These are phyloP conservation scores for Ajuga reptans DNA, from an alignment of 305 asterid species.

Conservation along the genomic window DNA sequence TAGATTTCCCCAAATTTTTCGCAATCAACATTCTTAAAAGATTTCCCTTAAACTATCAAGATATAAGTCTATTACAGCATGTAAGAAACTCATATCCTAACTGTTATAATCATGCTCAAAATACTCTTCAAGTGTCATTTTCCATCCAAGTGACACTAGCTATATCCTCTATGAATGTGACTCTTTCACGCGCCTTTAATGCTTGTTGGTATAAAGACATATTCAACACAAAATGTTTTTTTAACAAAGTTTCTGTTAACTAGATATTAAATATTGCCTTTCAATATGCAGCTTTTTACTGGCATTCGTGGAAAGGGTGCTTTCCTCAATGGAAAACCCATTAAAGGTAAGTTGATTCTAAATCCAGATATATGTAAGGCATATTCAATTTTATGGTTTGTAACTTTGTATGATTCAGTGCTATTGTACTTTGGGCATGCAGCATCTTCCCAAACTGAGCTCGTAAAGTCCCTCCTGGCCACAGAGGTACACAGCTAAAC, in stretches of 20 bases:
- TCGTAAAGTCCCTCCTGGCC: slow-evolving; percentile 41
- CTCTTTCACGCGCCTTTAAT: neutral
- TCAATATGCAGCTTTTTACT: slow-evolving; percentile 60
- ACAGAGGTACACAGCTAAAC: slow-evolving; percentile 60
- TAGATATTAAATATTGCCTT: slow-evolving; percentile 12
- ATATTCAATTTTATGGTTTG: neutral
- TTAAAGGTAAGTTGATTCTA: slow-evolving; percentile 45
- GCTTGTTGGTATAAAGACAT: neutral
- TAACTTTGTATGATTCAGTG: slow-evolving; percentile 7
- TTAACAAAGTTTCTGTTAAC: neutral
- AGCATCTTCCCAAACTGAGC: slow-evolving; percentile 89
- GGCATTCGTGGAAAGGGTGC: slow-evolving; percentile 78
- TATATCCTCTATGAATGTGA: neutral
- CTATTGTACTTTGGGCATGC: slow-evolving; percentile 23
- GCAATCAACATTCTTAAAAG: neutral
- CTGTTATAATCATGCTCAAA: neutral
- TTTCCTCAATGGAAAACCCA: slow-evolving; percentile 78
- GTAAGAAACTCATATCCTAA: neutral
- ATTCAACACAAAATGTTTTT: neutral
- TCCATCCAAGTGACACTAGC: neutral
- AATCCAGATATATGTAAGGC: slow-evolving; percentile 3
- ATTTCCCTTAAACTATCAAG: slow-evolving; percentile 1
- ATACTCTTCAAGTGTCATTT: neutral
- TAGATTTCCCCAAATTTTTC: neutral
- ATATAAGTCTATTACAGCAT: neutral